Percentiles rank a stretch among this genome's conserved stretches.
phyloP scores from a whole-genome alignment of 768 basidiomycete genomes.

The Lentinula raphanica region DNA sequence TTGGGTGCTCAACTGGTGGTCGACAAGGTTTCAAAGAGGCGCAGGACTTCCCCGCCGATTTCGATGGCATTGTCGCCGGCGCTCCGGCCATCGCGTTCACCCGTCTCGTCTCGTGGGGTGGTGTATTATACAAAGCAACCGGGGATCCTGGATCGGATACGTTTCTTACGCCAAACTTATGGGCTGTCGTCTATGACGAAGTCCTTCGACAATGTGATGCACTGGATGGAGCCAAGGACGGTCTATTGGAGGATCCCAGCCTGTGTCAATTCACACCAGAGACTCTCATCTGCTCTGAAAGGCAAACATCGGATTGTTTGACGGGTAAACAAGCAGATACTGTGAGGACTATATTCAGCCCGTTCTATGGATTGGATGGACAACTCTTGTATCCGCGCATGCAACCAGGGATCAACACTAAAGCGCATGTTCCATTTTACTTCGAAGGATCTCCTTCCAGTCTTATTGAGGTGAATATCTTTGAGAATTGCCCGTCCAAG shows the following conservation, averaged over 20 bases:
- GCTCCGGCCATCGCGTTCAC: conserved; percentile 13
- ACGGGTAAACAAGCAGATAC: conserved; percentile 13
- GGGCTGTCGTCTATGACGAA: conserved; percentile 15
- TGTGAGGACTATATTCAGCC: conserved; percentile 10
- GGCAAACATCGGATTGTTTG: conserved; percentile 9
- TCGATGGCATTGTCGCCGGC: conserved; percentile 19
- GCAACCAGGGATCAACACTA: conserved; percentile 12
- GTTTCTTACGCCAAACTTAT: conserved; percentile 13
- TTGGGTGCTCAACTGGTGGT: conserved; percentile 19
- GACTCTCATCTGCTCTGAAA: conserved; percentile 10
- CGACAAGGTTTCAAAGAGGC: conserved; percentile 17
- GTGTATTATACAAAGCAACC: not conserved
- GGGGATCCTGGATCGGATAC: conserved; percentile 1
- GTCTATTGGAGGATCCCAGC: conserved; percentile 15
- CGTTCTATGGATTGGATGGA: conserved; percentile 10
- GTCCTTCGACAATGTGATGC: conserved; percentile 18
- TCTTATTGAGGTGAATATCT: not conserved
- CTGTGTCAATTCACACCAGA: conserved; percentile 16
- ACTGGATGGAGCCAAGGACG: conserved; percentile 16
- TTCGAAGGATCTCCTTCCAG: not conserved
- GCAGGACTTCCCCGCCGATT: conserved; percentile 13
- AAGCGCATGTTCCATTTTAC: conserved; percentile 4
- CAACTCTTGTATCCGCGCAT: conserved; percentile 11
- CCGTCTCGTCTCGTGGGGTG: not conserved
- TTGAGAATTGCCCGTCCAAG: not conserved